Evolutionary conservation across 2,329 filamentous ascomycete genomes (phyloP).

Genomic region (Fusarium longipes): DNA sequence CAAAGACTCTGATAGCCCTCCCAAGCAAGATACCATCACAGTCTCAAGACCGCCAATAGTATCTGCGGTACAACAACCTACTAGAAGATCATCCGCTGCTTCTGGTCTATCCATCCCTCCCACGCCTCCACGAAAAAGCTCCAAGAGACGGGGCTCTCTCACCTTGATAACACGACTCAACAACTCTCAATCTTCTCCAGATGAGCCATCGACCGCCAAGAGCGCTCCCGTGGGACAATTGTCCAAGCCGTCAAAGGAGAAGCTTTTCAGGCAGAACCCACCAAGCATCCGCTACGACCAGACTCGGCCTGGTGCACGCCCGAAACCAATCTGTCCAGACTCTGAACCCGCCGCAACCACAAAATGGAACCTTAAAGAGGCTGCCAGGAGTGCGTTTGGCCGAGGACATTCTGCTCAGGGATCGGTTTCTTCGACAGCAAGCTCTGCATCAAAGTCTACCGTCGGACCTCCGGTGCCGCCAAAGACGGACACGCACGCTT

Average conservation of each 20-base stretch:
- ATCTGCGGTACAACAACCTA: conserved; percentile 11
- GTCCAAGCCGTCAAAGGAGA: conserved; percentile 20
- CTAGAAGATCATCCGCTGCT: conserved; percentile 25
- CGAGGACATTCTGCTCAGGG: conserved; percentile 31
- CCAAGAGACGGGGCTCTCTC: conserved; percentile 39
- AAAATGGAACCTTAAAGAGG: conserved; percentile 52
- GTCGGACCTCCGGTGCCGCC: conserved; percentile 18
- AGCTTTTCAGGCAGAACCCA: conserved; percentile 32
- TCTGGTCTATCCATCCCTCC: conserved; percentile 27
- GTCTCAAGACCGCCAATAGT: conserved; percentile 19
- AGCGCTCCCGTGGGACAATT: neutral
- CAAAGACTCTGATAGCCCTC: neutral
- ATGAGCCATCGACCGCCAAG: conserved; percentile 29
- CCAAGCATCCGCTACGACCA: conserved; percentile 48
- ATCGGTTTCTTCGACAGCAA: conserved; percentile 33
- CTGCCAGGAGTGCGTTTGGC: conserved; percentile 50
- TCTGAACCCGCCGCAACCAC: conserved; percentile 30
- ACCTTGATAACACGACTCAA: conserved; percentile 29
- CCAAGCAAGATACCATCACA: conserved; percentile 27
- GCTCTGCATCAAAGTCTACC: conserved; percentile 18
- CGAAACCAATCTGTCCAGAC: conserved; percentile 35
- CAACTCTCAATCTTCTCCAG: conserved; percentile 9
- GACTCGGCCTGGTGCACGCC: conserved; percentile 39
- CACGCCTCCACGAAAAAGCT: conserved; percentile 40
- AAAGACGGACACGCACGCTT: neutral